These are phyloP conservation scores for barrel medic (Medicago truncatula) DNA, from an alignment of 306 rosid species.

Conservation along the genomic window DNA sequence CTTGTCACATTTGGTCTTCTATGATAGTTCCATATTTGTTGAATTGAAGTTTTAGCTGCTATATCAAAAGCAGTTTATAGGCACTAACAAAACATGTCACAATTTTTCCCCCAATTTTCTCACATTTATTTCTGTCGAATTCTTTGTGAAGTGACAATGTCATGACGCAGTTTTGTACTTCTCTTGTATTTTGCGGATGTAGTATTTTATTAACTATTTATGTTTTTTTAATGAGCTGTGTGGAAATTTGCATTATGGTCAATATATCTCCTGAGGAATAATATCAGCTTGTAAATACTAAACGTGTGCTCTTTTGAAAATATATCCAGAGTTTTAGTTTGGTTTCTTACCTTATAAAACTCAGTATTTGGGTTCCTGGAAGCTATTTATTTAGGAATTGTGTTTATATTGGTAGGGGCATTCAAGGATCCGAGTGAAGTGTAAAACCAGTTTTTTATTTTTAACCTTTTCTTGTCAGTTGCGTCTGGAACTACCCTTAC, in stretches of 20 bases:
- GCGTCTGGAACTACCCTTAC: too few species aligned
- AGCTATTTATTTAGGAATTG: not conserved
- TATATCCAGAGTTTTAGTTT: not conserved
- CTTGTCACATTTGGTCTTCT: not conserved
- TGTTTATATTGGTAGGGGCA: not conserved
- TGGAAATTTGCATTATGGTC: too few species aligned
- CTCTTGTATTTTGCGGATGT: too few species aligned
- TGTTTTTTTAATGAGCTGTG: too few species aligned
- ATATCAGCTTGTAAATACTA: too few species aligned
- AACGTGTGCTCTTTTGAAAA: too few species aligned
- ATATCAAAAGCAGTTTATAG: not conserved
- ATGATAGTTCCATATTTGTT: not conserved
- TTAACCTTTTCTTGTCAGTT: not conserved
- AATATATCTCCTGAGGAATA: too few species aligned
- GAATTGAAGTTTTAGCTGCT: not conserved
- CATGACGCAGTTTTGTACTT: too few species aligned
- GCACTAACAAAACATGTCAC: not conserved
- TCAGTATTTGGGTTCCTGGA: not conserved
- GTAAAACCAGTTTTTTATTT: not conserved
- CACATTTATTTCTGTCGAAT: too few species aligned
- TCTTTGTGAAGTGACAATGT: too few species aligned
- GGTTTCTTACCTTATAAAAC: not conserved
- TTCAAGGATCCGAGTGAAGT: constrained; percentile 9
- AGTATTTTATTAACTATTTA: too few species aligned
- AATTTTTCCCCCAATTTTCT: too few species aligned